phyloP scores from a whole-genome alignment of 75 land plant genomes.

The Ceratopteris richardii region DNA sequence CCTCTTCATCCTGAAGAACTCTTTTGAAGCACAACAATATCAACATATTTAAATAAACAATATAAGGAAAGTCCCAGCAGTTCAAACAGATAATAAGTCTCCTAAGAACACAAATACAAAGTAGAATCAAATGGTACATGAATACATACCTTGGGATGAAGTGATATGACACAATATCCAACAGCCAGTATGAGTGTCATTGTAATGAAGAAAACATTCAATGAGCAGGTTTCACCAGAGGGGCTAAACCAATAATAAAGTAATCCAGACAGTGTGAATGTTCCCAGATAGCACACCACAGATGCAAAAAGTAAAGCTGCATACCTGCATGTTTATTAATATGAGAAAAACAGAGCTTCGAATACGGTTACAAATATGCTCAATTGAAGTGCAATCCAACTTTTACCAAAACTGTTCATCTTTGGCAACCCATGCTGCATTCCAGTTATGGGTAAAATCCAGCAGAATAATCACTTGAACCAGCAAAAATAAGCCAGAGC shows the following conservation, averaged over 20 bases:
- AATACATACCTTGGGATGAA: constrained; percentile 67
- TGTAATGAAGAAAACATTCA: constrained; percentile 83
- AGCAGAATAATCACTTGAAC: constrained; percentile 85
- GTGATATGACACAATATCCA: constrained; percentile 50
- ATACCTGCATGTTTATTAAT: constrained; percentile 39
- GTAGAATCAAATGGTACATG: too few relatives aligned
- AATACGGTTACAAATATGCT: not conserved
- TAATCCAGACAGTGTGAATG: constrained; percentile 57
- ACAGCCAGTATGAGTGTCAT: constrained; percentile 80
- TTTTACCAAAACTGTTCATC: constrained; percentile 89
- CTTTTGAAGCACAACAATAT: too few relatives aligned
- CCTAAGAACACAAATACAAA: not conserved
- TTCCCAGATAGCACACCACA: constrained; percentile 53
- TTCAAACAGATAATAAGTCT: not conserved
- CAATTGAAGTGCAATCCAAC: not conserved
- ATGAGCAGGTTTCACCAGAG: constrained; percentile 76
- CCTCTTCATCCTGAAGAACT: too few relatives aligned
- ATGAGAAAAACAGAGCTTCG: not conserved
- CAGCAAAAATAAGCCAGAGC: constrained; percentile 81
- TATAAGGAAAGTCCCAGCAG: not conserved
- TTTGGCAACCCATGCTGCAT: constrained; percentile 93
- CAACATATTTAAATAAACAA: too few relatives aligned
- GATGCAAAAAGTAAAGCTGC: constrained; percentile 60
- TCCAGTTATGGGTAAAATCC: constrained; percentile 85
- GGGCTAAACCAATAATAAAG: constrained; percentile 97